These are phyloP conservation scores for Xylaria sp. DNA, from an alignment of 2,329 filamentous ascomycete species.

Conservation along the genomic window DNA sequence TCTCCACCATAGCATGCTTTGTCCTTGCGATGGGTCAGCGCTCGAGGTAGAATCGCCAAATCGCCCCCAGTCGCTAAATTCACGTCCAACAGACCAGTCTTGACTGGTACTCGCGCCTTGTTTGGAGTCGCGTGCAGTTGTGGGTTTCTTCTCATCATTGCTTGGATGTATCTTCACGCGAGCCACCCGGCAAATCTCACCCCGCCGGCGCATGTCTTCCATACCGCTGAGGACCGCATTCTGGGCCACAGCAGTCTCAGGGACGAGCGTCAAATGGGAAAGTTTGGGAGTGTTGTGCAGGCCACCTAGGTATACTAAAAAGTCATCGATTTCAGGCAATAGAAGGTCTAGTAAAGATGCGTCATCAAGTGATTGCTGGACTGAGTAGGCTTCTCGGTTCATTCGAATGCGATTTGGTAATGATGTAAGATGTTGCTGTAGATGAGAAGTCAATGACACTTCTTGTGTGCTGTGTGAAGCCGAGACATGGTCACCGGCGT, in stretches of 20 bases:
- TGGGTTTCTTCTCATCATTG: constrained; percentile 28
- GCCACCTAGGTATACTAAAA: constrained; percentile 54
- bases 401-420: constrained; percentile 54
- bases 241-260: constrained; percentile 53
- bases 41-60: constrained; percentile 48
- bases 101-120: constrained; percentile 10
- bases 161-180: constrained; percentile 35
- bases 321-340: constrained; percentile 54
- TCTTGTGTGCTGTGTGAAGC: constrained; percentile 27
- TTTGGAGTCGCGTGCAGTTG: neutral
- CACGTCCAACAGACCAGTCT: constrained; percentile 38
- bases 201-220: constrained; percentile 46
- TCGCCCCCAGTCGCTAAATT: constrained; percentile 60
- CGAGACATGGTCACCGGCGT: constrained; percentile 11
- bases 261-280: constrained; percentile 59
- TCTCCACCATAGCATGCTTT: constrained; percentile 56
- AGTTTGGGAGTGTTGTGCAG: constrained; percentile 48
- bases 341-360: constrained; percentile 53
- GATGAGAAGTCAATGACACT: constrained; percentile 41
- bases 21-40: constrained; percentile 12
- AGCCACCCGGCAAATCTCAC: constrained; percentile 43
- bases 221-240: constrained; percentile 43
- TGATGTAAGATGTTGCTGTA: constrained; percentile 50
- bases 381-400: constrained; percentile 49
- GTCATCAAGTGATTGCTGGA: constrained; percentile 53